Evolutionary conservation across 1,284 basidiomycete genomes (phyloP).

Genomic region (Pulchroboletus neoregius): DNA sequence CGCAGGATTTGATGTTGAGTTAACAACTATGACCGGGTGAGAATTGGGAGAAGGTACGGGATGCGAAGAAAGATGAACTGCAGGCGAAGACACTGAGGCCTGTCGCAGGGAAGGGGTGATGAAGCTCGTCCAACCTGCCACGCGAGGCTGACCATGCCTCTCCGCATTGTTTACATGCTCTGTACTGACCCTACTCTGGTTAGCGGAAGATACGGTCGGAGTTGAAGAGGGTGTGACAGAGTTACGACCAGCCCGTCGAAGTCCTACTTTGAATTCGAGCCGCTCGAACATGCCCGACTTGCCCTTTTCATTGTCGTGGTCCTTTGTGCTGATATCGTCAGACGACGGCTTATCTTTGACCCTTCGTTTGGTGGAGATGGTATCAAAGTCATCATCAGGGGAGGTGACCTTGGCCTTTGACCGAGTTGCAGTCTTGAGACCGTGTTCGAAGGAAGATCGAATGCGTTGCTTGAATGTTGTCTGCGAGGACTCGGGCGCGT

Average conservation of each 20-base stretch:
- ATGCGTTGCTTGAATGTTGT: constrained; percentile 57
- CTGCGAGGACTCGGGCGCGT: constrained; percentile 39
- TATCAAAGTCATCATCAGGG: constrained; percentile 40
- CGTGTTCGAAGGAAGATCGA: constrained; percentile 62
- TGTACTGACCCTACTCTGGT: constrained; percentile 31
- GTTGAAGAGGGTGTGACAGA: constrained; percentile 42
- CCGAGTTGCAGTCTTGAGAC: constrained; percentile 57
- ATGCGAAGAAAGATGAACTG: constrained; percentile 56
- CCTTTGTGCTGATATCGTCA: constrained; percentile 29
- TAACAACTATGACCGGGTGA: constrained; percentile 45
- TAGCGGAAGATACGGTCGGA: constrained; percentile 32
- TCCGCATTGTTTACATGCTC: constrained; percentile 38
- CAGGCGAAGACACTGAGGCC: constrained; percentile 69
- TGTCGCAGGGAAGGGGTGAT: constrained; percentile 60
- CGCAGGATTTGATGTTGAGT: constrained; percentile 43
- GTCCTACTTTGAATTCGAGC: constrained; percentile 50
- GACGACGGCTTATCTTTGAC: constrained; percentile 38
- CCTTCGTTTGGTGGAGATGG: constrained; percentile 44
- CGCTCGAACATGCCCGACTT: constrained; percentile 38
- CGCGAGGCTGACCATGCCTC: constrained; percentile 39
- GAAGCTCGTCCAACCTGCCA: constrained; percentile 54
- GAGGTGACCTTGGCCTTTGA: constrained; percentile 35
- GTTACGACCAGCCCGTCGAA: constrained; percentile 47
- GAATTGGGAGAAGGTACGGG: constrained; percentile 49
- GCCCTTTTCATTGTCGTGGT: constrained; percentile 32